Evolutionary conservation across 257 asterid species (phyloP), one percentile per base, ranked within the genome.

Genomic region (Solanum tacnaense): DNA sequence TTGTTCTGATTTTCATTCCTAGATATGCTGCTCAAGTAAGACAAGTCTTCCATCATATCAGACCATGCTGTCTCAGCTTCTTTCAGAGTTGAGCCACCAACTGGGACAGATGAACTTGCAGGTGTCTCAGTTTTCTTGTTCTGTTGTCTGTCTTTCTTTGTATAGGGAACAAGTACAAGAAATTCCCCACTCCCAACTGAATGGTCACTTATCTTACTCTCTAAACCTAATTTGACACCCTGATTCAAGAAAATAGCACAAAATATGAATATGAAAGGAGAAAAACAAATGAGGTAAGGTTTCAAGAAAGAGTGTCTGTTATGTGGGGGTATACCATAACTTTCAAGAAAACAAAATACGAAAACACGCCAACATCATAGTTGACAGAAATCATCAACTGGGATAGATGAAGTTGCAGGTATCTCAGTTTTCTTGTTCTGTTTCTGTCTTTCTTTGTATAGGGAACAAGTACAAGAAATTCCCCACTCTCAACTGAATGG

Each of bases 141-240:
- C 86, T 91, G 93, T 79, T 89, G 91, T 88, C 84, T 87, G 86
- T 89, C 92, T 92, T 93, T 97, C 90, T 92, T 96, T 35, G 84
- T 88, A 91, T 93, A 95, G 3, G 99, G 98, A 87, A 94, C 93
- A 78, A 93, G 86, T 89, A 96, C 98, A 34, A 96, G 74, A 93
- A 96, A 97, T 2, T 95, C 98, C 72, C 91, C 94, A 35, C 56
- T 90, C 85, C 91, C 91, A 86, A 92, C 84, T 76, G 83, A 58
- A 84, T 88, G 91, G 74, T 92, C 92, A 89, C 92, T 90, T 46
- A 97, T 90, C 92, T 90, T 89, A 62, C 91, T 92, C 91, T 91
- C 92, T 92, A 93, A 84, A 73, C 88, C 87, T 93, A 97, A 87
- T 91, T 97, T 97, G 88, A 85, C 91, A 86, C 99, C 99, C 99